Evolutionary conservation across 2,329 filamentous ascomycete species (phyloP), one percentile per base, ranked within the genome.

Genomic region (Fusarium sambucinum): DNA sequence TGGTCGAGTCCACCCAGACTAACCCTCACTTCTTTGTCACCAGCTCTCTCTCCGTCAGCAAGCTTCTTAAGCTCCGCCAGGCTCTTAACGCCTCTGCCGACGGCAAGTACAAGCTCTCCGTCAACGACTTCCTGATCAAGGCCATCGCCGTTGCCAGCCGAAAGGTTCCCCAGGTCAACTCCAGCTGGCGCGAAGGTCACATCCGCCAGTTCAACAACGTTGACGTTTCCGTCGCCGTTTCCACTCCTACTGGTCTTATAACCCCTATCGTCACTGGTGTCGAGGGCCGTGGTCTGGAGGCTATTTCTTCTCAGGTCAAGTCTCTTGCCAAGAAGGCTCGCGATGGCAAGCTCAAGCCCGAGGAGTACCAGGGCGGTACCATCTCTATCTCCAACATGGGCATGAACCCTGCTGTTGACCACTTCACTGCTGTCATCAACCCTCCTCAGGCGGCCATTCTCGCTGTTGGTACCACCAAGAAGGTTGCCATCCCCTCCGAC

Each of bases 311-410:
- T 76, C 87, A 92, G 80, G 91, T 99, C 84, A 98, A 98, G 87
- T 94, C 97, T 78, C 92, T 99, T 57, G 94, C 94, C 79, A 97
- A 97, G 89, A 93, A 93, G 80, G 96, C 96, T 68, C 90, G 94
- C 66, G 96, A 98, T 74, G 92, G 93, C 84, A 99, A 98, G 90
- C 92, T 99, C 76, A 98, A 98, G 91, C 96, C 96, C 47, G 95
- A 99, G 82, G 94, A 99, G 84, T 99, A 97, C 89, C 95, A 97
- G 87, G 96, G 96, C 58, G 96, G 96, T 80, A 97, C 93, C 80
- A 97, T 99, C 84, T 97, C 95, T 81, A 98, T 99, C 83, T 97
- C 93, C 84, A 99, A 99, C 89, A 97, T 99, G 96, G 96, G 96
- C 82, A 99, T 99, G 96, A 99, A 99, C 88, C 78, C 90, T 47